phyloP scores from a whole-genome alignment of 164 flowering plant species.

The Piper betle region DNA sequence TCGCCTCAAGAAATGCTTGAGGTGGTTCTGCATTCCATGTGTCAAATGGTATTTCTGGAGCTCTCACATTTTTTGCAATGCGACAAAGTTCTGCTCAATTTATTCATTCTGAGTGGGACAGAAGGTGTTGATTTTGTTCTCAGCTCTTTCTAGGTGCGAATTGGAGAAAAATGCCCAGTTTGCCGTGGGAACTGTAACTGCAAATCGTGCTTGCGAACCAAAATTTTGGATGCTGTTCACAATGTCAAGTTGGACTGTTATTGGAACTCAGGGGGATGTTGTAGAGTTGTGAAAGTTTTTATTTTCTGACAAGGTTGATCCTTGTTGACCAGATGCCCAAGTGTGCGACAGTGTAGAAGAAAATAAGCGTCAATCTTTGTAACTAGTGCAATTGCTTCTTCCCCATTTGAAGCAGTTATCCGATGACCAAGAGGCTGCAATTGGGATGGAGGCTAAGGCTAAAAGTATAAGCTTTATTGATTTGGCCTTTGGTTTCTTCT shows the following conservation, averaged over 20 bases:
- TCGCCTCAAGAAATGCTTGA: slow-evolving; percentile 27
- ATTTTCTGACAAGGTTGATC: neutral
- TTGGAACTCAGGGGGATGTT: neutral
- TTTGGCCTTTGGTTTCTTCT: neutral
- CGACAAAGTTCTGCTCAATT: too few species aligned
- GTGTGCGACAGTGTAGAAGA: slow-evolving; percentile 20
- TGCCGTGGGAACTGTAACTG: slow-evolving; percentile 13
- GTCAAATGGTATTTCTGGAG: neutral
- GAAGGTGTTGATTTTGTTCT: too few species aligned
- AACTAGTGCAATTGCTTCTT: slow-evolving; percentile 35
- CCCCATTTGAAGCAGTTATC: slow-evolving; percentile 49
- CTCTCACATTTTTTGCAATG: too few species aligned
- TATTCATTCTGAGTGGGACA: too few species aligned
- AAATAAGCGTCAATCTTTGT: slow-evolving; percentile 28
- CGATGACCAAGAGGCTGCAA: slow-evolving; percentile 46
- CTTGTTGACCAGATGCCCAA: slow-evolving; percentile 7
- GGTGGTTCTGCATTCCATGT: slow-evolving; percentile 10
- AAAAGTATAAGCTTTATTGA: slow-evolving; percentile 23
- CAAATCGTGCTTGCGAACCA: slow-evolving; percentile 12
- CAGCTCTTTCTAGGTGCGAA: slow-evolving; percentile 4
- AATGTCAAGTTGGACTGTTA: neutral
- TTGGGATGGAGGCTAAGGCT: slow-evolving; percentile 32
- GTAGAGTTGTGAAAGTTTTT: neutral
- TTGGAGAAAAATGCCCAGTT: slow-evolving; percentile 6
- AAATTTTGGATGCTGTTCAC: neutral